Evolutionary conservation across 345 rosid species (phyloP).

Genomic region (Theobroma cacao): DNA sequence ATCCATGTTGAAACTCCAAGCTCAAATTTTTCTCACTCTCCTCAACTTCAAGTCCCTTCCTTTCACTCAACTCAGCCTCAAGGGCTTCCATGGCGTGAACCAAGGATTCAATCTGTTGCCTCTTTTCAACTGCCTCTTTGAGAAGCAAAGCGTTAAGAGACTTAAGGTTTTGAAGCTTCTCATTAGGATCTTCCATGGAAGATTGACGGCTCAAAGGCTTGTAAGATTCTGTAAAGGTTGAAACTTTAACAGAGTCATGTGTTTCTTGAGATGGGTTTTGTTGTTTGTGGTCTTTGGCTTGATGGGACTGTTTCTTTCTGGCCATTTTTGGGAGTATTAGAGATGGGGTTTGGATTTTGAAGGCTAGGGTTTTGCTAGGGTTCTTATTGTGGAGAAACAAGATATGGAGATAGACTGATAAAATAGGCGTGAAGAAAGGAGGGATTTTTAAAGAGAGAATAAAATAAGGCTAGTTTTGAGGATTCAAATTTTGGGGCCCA

Average conservation of each 20-base stretch:
- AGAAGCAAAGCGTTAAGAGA: slow-evolving; percentile 56
- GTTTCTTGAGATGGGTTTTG: slow-evolving; percentile 12
- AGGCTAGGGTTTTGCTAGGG: slow-evolving; percentile 44
- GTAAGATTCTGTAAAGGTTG: slow-evolving; percentile 1
- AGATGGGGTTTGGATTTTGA: not conserved
- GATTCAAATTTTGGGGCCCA: slow-evolving; percentile 46
- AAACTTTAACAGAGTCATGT: slow-evolving; percentile 6
- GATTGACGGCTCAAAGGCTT: slow-evolving; percentile 14
- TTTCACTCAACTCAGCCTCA: slow-evolving; percentile 48
- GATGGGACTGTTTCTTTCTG: slow-evolving; percentile 41
- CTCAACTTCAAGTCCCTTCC: slow-evolving; percentile 29
- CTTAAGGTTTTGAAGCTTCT: slow-evolving; percentile 51
- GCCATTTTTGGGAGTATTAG: slow-evolving; percentile 37
- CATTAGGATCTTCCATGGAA: slow-evolving; percentile 39
- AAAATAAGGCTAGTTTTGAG: slow-evolving; percentile 18
- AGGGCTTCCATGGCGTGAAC: slow-evolving; percentile 31
- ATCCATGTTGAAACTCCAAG: slow-evolving; percentile 40
- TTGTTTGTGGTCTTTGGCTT: slow-evolving; percentile 10
- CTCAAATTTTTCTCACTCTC: slow-evolving; percentile 36
- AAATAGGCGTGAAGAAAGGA: not conserved
- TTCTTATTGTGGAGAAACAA: slow-evolving; percentile 32
- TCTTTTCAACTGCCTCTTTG: slow-evolving; percentile 47
- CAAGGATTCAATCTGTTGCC: slow-evolving; percentile 52
- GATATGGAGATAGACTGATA: not conserved
- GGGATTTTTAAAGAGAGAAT: not conserved